Conservation (phyloP, 805 yeast species). For the Yarrowia porcina region DNA sequence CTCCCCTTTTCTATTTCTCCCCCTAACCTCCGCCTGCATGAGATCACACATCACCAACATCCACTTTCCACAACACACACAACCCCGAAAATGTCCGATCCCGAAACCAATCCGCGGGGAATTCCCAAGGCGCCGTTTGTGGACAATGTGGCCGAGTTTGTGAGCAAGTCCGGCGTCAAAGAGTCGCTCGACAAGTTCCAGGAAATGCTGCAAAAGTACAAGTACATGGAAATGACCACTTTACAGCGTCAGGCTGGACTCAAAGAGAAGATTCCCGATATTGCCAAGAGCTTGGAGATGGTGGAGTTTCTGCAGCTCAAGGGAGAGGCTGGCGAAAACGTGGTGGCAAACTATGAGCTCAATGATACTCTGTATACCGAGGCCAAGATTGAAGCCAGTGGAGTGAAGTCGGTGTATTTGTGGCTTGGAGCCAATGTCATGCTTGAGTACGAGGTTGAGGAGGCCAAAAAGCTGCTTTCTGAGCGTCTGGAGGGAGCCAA, state of each 20-base stretch:
- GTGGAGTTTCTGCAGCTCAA: slow-evolving; percentile 57
- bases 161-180: slow-evolving; percentile 61
- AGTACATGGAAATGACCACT: slow-evolving; percentile 64
- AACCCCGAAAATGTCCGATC: background rate
- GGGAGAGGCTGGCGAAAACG: slow-evolving; percentile 42
- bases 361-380: slow-evolving; percentile 89
- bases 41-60: background rate
- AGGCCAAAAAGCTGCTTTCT: slow-evolving; percentile 70
- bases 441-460: slow-evolving; percentile 89
- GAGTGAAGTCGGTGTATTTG: slow-evolving; percentile 62
- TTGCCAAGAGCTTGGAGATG: slow-evolving; percentile 75
- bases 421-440: slow-evolving; percentile 99
- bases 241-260: slow-evolving; percentile 45
- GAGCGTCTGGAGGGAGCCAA: slow-evolving; percentile 62
- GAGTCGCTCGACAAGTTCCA: slow-evolving; percentile 75
- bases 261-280: slow-evolving; percentile 81
- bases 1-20: too few relatives aligned
- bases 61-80: background rate
- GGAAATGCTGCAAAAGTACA: slow-evolving; percentile 83
- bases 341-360: slow-evolving; percentile 81
- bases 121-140: slow-evolving; percentile 96
- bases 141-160: slow-evolving; percentile 71
- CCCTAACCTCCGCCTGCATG: background rate
- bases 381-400: slow-evolving; percentile 59
- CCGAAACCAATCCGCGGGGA: slow-evolving; percentile 71